Evolutionary conservation across 1,284 basidiomycete species (phyloP).

Genomic region (Rhizopogon hawkerae): DNA sequence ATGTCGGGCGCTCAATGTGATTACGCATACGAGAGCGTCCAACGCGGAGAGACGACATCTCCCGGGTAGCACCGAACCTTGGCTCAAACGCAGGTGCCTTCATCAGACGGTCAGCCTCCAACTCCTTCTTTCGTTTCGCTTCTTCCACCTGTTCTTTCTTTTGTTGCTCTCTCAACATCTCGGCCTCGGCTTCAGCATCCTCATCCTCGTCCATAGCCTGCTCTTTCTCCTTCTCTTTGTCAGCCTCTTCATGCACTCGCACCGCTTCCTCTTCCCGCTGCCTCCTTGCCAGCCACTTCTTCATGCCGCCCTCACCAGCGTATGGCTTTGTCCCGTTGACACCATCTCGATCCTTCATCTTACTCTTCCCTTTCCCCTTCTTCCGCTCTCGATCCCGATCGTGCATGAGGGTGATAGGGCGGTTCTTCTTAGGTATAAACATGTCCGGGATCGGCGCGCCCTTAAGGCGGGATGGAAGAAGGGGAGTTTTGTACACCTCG

Average conservation of each 20-base stretch:
- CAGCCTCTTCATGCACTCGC: neutral
- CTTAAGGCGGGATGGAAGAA: constrained; percentile 60
- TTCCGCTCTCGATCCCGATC: constrained; percentile 34
- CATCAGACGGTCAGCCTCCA: constrained; percentile 20
- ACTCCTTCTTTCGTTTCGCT: constrained; percentile 8
- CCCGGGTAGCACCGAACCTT: constrained; percentile 19
- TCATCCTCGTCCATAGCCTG: constrained; percentile 28
- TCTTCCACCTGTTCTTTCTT: constrained; percentile 16
- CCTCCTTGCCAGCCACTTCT: constrained; percentile 56
- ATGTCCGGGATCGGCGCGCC: constrained; percentile 48
- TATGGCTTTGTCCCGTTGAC: constrained; percentile 59
- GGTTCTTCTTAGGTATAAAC: constrained; percentile 51
- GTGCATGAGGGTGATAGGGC: constrained; percentile 51
- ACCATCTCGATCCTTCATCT: constrained; percentile 21
- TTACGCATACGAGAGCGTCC: constrained; percentile 50
- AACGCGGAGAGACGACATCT: constrained; percentile 52
- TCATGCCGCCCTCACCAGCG: constrained; percentile 64
- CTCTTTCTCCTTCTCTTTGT: constrained; percentile 21
- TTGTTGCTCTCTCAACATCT: constrained; percentile 17
- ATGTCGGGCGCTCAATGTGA: constrained; percentile 43
- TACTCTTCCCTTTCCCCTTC: constrained; percentile 26
- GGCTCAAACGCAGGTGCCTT: constrained; percentile 20
- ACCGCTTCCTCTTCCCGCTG: constrained; percentile 31
- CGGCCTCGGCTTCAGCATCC: constrained; percentile 21
- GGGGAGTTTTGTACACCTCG: constrained; percentile 68